Evolutionary conservation across 495 filamentous ascomycete species (phyloP), one percentile per base, ranked within the genome.

Genomic region (Friedmanniomyces simplex): DNA sequence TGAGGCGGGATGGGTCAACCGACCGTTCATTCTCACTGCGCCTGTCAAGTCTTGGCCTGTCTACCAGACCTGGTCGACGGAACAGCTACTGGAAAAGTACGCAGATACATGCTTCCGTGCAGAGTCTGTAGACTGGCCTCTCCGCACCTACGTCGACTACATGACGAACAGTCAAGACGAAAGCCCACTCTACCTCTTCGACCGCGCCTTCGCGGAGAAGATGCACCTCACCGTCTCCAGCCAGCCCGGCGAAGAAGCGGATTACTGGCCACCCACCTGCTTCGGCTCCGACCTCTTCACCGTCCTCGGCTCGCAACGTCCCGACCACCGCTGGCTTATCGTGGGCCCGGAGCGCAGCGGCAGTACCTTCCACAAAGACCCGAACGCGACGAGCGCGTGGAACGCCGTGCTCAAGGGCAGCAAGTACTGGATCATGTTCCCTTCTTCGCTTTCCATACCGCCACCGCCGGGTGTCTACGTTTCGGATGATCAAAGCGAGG

Each of bases 351-450:
- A 83, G 59, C 78, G 90, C 32, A 95, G 89, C 65, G 93, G 93
- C 18, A 95, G 89, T 64, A 95, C 91, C 8, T 96, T 96, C 64
- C 93, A 98, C 75, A 96, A 96, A 67, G 85, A 86, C 60, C 83
- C 83, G 0, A 87, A 86, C 66, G 82, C 77, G 18, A 84, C 78
- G 55, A 91, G 86, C 61, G 93, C 93, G 1, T 98, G 93, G 93
- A 98, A 98, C 68, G 91, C 93, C 0, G 91, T 97, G 16, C 69
- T 98, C 32, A 78, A 84, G 53, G 93, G 93, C 16, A 82, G 86
- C 20, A 98, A 98, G 69, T 98, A 97, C 74, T 98, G 93, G 93
- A 94, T 98, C 60, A 95, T 89, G 85, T 91, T 96, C 76, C 82
- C 93, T 47, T 73, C 84, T 0, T 76, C 77, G 16, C 70, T 79